These are phyloP conservation scores for Lipomyces kockii DNA, from an alignment of 805 yeast species.

Conservation along the genomic window DNA sequence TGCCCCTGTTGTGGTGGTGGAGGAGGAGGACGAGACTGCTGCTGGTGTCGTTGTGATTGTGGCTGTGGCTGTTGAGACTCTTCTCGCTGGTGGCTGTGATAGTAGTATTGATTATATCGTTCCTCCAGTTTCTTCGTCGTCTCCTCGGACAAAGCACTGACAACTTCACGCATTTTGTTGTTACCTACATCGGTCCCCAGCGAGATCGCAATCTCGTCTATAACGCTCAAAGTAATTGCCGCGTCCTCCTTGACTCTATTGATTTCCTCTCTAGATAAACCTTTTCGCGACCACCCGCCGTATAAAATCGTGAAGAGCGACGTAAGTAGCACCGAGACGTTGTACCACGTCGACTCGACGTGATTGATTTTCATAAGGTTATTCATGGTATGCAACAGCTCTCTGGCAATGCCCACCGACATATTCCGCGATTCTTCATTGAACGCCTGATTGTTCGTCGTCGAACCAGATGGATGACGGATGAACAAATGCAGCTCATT, in stretches of 20 bases:
- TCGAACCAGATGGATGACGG: conserved; percentile 35
- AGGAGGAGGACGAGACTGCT: not conserved
- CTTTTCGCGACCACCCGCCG: conserved; percentile 29
- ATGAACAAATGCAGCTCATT: conserved; percentile 28
- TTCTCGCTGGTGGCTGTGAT: conserved; percentile 17
- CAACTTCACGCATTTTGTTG: conserved; percentile 24
- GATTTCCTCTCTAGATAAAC: conserved; percentile 24
- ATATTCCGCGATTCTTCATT: conserved; percentile 17
- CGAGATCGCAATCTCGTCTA: conserved; percentile 23
- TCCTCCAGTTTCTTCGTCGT: conserved; percentile 27
- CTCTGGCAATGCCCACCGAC: conserved; percentile 26
- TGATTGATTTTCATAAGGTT: conserved; percentile 28
- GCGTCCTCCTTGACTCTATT: conserved; percentile 24
- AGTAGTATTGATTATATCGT: conserved; percentile 7
- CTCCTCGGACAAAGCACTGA: conserved; percentile 20
- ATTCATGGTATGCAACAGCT: conserved; percentile 25
- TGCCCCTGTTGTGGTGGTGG: not conserved
- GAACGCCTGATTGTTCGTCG: conserved; percentile 22
- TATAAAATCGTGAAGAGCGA: conserved; percentile 30
- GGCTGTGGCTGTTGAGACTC: conserved; percentile 5
- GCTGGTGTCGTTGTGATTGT: conserved; percentile 1
- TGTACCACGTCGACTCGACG: conserved; percentile 32
- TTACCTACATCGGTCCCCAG: conserved; percentile 20
- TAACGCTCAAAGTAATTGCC: conserved; percentile 17
- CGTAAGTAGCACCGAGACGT: conserved; percentile 21